These are phyloP conservation scores for Nicotiana tomentosiformis DNA, from an alignment of 257 asterid genomes.

Conservation along the genomic window DNA sequence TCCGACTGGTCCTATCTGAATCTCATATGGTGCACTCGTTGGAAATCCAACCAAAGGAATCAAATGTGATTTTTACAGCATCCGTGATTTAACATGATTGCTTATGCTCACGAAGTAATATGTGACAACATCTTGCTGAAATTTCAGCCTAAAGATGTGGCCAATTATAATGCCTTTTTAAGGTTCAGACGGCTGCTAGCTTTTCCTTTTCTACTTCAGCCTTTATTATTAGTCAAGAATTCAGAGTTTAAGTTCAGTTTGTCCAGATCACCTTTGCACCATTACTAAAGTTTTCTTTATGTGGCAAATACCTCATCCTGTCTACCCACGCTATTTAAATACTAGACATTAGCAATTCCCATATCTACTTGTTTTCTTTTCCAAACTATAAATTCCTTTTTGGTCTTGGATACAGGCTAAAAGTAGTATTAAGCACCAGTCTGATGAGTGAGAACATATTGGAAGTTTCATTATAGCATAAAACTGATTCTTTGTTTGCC, in stretches of 20 bases:
- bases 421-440: background rate
- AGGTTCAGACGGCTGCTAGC: background rate
- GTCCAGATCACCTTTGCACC: background rate
- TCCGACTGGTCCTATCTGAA: background rate
- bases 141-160: background rate
- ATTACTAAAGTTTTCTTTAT: background rate
- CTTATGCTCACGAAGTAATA: background rate
- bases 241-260: background rate
- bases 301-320: background rate
- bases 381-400: background rate
- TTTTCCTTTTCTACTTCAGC: background rate
- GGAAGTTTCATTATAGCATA: background rate
- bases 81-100: background rate
- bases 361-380: background rate
- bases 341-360: background rate
- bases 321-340: background rate
- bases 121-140: background rate
- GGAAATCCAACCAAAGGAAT: background rate
- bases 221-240: background rate
- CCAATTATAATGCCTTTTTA: background rate
- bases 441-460: background rate
- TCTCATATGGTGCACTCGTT: background rate
- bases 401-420: background rate
- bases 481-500: background rate
- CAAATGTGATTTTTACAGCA: background rate